Conservation (phyloP, 371 early-diverging fungal species). For the Amoeboradix gromovi region DNA sequence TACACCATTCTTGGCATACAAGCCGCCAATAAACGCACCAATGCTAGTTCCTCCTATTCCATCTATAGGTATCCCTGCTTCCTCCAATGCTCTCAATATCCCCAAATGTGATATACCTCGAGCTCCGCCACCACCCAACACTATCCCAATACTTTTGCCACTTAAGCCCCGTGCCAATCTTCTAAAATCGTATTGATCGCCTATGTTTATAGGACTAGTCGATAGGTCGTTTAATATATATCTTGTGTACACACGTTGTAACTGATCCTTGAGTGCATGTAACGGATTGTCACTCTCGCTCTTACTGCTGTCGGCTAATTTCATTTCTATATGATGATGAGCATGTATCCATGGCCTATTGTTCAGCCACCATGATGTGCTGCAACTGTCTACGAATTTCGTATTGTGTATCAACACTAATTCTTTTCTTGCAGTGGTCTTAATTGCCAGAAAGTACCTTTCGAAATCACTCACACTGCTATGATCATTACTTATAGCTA, state of each 20-base stretch:
- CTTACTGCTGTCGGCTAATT: constrained; percentile 3
- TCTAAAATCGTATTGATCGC: constrained; percentile 21
- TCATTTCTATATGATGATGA: constrained; percentile 53
- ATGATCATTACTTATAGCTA: constrained; percentile 72
- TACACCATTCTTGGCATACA: constrained; percentile 72
- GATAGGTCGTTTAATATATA: neutral
- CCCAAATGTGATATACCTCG: constrained; percentile 90
- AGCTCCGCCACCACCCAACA: constrained; percentile 98
- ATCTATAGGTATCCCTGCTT: constrained; percentile 93
- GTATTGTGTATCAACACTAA: constrained; percentile 58
- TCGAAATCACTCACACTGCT: constrained; percentile 58
- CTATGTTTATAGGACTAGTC: neutral
- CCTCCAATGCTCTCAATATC: constrained; percentile 82
- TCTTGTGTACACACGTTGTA: neutral
- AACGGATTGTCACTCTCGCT: neutral
- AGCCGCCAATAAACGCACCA: constrained; percentile 83
- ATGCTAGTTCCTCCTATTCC: constrained; percentile 87
- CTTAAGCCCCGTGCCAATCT: constrained; percentile 73
- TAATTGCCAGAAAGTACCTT: constrained; percentile 54
- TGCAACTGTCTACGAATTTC: constrained; percentile 39
- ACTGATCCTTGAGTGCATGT: neutral
- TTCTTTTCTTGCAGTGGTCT: constrained; percentile 85
- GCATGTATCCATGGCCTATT: constrained; percentile 74
- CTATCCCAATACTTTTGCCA: constrained; percentile 79
- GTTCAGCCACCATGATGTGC: constrained; percentile 68